Evolutionary conservation across 2,329 filamentous ascomycete genomes (phyloP), one percentile per base, ranked within the genome.

Genomic region (Fragosphaeria purpurea): DNA sequence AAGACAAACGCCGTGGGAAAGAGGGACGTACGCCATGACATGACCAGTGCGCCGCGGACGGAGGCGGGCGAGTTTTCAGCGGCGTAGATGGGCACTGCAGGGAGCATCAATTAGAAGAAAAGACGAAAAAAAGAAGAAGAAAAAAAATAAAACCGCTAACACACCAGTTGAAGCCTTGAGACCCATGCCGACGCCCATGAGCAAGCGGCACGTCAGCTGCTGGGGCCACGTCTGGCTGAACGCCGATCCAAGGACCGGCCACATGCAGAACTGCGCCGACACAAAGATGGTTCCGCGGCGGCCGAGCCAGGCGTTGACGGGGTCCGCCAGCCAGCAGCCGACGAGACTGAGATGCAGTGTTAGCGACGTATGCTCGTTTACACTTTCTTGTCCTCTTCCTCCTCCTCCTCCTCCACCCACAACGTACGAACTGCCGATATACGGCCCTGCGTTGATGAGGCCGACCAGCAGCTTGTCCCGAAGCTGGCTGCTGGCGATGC

Each of bases 101-200:
- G 2, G 22, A 22, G 22, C 22, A 22, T 22, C 22, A 22, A 22
- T 22, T 22, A 22, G 22, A 22, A 22, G 22, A 22, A 22, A 22
- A 22, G 22, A 22, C 22, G 22, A 22, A 22, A 22, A 22, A 22
- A 22, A 22, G 22, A 3, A 22, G 22, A 22, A 2, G 22, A 22
- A 22, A 22, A 22, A 22, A 22, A 22, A 22, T 3, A 22, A 22
- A 22, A 22, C 22, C 22, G 22, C 22, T 22, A 22, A 22, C 22
- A 22, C 22, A 22, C 22, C 83, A 46, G 73, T 72, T 71, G 43
- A 63, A 31, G 60, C 80, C 62, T 89, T 89, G 12, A 82, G 75
- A 31, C 86, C 86, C 68, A 89, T 87, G 1, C 83, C 86, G 44
- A 93, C 77, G 9, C 88, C 88, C 55, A 91, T 75, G 10, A 85